These are phyloP conservation scores for Raffaelea ambrosiae DNA, from an alignment of 2,329 filamentous ascomycete genomes.

Conservation along the genomic window DNA sequence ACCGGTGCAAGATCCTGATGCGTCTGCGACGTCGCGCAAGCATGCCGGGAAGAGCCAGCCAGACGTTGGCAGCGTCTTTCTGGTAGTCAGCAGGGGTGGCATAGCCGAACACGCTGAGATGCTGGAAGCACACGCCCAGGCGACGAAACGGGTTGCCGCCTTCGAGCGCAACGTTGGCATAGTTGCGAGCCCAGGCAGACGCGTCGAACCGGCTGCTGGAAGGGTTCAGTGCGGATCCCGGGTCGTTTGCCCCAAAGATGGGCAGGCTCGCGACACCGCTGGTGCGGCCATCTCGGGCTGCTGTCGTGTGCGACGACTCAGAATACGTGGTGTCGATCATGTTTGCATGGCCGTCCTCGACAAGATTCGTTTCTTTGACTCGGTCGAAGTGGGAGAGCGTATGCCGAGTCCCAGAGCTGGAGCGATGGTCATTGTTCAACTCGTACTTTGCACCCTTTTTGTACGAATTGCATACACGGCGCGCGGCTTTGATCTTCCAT, in stretches of 20 bases:
- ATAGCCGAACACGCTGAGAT: slow-evolving; percentile 60
- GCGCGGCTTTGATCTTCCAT: too few relatives aligned
- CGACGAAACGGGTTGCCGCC: slow-evolving; percentile 48
- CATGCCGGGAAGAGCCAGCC: slow-evolving; percentile 37
- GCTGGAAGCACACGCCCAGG: slow-evolving; percentile 55
- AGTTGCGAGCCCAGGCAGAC: slow-evolving; percentile 47
- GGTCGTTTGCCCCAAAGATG: slow-evolving; percentile 24
- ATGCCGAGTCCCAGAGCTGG: too few relatives aligned
- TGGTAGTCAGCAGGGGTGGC: slow-evolving; percentile 62
- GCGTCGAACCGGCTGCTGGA: slow-evolving; percentile 38
- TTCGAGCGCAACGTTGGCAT: slow-evolving; percentile 41
- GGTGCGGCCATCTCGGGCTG: too few relatives aligned
- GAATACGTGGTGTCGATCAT: too few relatives aligned
- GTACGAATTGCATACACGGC: too few relatives aligned
- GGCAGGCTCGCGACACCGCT: too few relatives aligned
- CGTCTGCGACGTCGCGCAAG: slow-evolving; percentile 35
- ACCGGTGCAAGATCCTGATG: slow-evolving; percentile 58
- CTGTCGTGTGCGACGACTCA: too few relatives aligned
- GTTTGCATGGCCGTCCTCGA: too few relatives aligned
- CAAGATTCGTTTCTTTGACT: too few relatives aligned
- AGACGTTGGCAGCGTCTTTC: slow-evolving; percentile 54
- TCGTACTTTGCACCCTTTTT: too few relatives aligned
- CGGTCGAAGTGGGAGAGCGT: too few relatives aligned
- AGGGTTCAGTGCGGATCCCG: slow-evolving; percentile 36
- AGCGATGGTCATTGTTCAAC: too few relatives aligned